These are phyloP conservation scores for Agaricus blazei DNA, from an alignment of 768 basidiomycete genomes.

Conservation along the genomic window DNA sequence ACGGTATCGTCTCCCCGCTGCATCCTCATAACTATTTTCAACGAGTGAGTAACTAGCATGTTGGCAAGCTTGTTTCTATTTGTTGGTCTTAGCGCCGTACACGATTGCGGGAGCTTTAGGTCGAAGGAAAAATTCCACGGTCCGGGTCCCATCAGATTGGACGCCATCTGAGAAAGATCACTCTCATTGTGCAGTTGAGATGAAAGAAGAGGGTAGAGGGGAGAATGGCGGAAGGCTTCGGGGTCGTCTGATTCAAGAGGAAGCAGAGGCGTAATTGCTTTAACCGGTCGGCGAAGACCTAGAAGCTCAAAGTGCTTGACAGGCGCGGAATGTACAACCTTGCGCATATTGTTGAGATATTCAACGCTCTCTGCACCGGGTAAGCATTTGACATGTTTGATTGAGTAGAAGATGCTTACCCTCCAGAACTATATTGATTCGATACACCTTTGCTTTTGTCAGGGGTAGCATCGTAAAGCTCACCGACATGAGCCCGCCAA, in stretches of 20 bases:
- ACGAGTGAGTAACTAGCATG: slow-evolving; percentile 65
- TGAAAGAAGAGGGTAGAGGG: slow-evolving; percentile 42
- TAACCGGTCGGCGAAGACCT: slow-evolving; percentile 51
- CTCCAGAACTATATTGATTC: slow-evolving; percentile 71
- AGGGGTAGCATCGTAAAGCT: slow-evolving; percentile 80
- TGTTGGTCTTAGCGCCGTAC: slow-evolving; percentile 62
- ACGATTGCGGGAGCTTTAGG: slow-evolving; percentile 64
- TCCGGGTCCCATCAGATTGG: slow-evolving; percentile 68
- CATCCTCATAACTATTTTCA: slow-evolving; percentile 81
- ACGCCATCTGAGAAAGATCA: slow-evolving; percentile 51
- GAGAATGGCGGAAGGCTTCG: slow-evolving; percentile 60
- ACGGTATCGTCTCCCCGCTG: slow-evolving; percentile 71
- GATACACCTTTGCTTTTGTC: slow-evolving; percentile 76
- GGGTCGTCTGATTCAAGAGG: slow-evolving; percentile 72
- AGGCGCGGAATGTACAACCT: slow-evolving; percentile 66
- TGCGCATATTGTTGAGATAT: slow-evolving; percentile 67
- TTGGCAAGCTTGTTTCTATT: slow-evolving; percentile 76
- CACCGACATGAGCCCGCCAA: slow-evolving; percentile 80
- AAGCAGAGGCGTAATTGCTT: slow-evolving; percentile 57
- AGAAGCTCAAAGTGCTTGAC: slow-evolving; percentile 57
- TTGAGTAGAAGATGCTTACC: slow-evolving; percentile 39
- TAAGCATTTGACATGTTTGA: neutral
- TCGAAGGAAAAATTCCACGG: slow-evolving; percentile 81
- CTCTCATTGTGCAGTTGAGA: slow-evolving; percentile 34
- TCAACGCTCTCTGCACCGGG: slow-evolving; percentile 63